Percentiles rank a stretch among this genome's conserved stretches.
Evolutionary conservation across 2,329 filamentous ascomycete genomes (phyloP).

Genomic region (Ophiostoma australiae): DNA sequence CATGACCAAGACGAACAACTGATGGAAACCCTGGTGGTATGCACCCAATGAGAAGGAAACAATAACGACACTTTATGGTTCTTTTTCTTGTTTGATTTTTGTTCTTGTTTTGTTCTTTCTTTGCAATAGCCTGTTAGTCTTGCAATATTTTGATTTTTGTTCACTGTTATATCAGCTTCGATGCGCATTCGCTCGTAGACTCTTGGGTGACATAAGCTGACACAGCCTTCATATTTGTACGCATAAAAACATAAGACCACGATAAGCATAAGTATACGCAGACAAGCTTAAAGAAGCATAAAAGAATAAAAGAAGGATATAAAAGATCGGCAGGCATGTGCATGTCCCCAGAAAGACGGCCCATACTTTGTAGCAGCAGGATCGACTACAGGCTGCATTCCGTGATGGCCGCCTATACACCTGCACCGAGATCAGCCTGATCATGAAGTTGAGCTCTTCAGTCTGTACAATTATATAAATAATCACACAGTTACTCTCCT

Average conservation of each 20-base stretch:
- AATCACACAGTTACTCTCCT: background rate
- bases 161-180: background rate
- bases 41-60: background rate
- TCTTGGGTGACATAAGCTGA: background rate
- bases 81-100: background rate
- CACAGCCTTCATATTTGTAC: background rate
- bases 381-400: conserved; percentile 11
- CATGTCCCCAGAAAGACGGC: conserved; percentile 9
- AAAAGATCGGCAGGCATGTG: conserved; percentile 12
- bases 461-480: background rate
- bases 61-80: conserved; percentile 16
- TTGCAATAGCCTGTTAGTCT: conserved; percentile 2
- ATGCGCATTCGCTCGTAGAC: background rate
- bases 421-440: background rate
- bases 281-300: conserved; percentile 1
- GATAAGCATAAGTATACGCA: background rate
- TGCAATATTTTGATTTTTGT: conserved; percentile 3
- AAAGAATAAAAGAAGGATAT: conserved; percentile 11
- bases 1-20: conserved; percentile 11
- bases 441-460: background rate
- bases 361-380: background rate
- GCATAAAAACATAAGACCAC: background rate
- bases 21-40: conserved; percentile 15
- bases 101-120: background rate
- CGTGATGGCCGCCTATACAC: background rate